Evolutionary conservation across 2,329 filamentous ascomycete genomes (phyloP), one percentile per base, ranked within the genome.

Genomic region (Hymenoscyphus albidus): DNA sequence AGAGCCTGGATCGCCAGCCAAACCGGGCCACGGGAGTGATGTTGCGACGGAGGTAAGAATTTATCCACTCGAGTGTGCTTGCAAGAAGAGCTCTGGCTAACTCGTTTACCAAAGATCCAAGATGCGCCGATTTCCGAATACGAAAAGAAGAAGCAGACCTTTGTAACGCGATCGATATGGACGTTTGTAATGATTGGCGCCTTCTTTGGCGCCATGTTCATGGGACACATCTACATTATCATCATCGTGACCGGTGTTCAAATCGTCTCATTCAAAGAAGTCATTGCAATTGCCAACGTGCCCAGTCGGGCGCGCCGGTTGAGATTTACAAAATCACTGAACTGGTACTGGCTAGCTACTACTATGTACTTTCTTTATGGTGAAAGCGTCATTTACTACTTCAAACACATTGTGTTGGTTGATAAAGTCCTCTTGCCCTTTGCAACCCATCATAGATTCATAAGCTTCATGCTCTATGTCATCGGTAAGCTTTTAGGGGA

Each of bases 291-390:
- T 74, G 91, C 94, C 71, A 96, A 94, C 76, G 92, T 98, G 7
- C 93, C 95, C 62, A 96, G 92, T 77, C 88, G 91, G 74, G 93
- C 93, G 68, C 89, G 94, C 74, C 92, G 94, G 76, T 83, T 99
- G 67, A 90, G 90, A 65, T 96, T 96, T 72, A 97, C 94, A 70
- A 97, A 97, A 82, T 93, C 92, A 70, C 82, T 99, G 72, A 98
- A 98, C 79, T 99, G 95, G 95, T 99, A 99, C 79, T 99, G 96
- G 82, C 84, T 99, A 62, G 95, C 93, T n/a, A 92, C 91, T 32
- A 97, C 94, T 71, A 98, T 99, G 94, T 99, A 99, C 82, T 99
- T 97, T 73, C 83, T 99, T 60, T 99, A 99, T 76, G 95, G 95
- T 75, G 95, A 99, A 80, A 97, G 92, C 74, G 94, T 99, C 75